phyloP scores from a whole-genome alignment of 2,329 filamentous ascomycete genomes.

The Sphaerulina populicola region DNA sequence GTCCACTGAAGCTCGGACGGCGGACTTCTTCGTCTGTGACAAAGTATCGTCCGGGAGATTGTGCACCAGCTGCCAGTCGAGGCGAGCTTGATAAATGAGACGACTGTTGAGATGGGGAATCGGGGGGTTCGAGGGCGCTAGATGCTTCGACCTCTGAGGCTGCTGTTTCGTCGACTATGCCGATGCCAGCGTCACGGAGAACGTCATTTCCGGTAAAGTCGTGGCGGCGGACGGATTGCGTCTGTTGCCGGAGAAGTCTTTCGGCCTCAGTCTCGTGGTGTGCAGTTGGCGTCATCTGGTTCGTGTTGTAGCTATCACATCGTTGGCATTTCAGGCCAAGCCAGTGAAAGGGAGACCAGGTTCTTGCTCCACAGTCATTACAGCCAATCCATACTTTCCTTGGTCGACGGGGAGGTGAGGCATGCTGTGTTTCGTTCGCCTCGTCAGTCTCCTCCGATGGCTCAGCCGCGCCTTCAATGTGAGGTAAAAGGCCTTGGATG shows the following conservation, averaged over 20 bases:
- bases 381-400: constrained; percentile 69
- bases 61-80: constrained; percentile 20
- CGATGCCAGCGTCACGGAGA: constrained; percentile 30
- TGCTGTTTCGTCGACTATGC: constrained; percentile 20
- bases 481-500: constrained; percentile 25
- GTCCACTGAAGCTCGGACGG: constrained; percentile 23
- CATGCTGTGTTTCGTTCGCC: background rate
- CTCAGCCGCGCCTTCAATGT: constrained; percentile 10
- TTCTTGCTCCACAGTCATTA: constrained; percentile 88
- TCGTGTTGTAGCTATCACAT: constrained; percentile 49
- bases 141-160: constrained; percentile 8
- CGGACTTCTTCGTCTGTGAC: constrained; percentile 26
- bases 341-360: constrained; percentile 86
- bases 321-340: constrained; percentile 76
- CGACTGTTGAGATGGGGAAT: constrained; percentile 12
- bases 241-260: constrained; percentile 26
- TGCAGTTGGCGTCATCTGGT: constrained; percentile 40
- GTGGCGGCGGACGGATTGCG: constrained; percentile 26
- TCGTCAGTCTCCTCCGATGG: constrained; percentile 26
- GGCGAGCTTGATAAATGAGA: constrained; percentile 13
- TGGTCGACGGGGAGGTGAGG: constrained; percentile 18
- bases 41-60: constrained; percentile 30
- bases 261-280: constrained; percentile 32
- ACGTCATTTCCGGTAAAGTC: constrained; percentile 33
- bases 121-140: constrained; percentile 15